Evolutionary conservation across 1,139 yeast genomes (phyloP).

Genomic region (Candida sojae): DNA sequence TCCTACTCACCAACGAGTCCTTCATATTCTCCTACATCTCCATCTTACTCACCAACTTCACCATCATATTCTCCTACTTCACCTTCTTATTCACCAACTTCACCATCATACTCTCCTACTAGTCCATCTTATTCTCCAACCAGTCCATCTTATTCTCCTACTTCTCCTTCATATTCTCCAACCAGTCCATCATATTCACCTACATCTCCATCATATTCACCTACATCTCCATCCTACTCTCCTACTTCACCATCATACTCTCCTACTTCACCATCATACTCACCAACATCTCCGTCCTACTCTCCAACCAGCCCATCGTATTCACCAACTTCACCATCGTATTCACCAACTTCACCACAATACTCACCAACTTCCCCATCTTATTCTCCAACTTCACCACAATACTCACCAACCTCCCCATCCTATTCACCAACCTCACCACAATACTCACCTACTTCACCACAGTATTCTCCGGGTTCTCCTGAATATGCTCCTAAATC

Average conservation of each 20-base stretch:
- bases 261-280: constrained; percentile 62
- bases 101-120: constrained; percentile 74
- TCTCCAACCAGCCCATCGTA: constrained; percentile 69
- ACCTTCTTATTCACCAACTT: constrained; percentile 74
- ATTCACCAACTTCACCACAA: constrained; percentile 73
- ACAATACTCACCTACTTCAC: not conserved
- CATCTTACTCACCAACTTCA: constrained; percentile 69
- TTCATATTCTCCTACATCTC: constrained; percentile 71
- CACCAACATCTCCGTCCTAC: constrained; percentile 53
- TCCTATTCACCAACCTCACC: constrained; percentile 50
- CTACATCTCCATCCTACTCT: constrained; percentile 63
- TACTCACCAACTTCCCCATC: constrained; percentile 66
- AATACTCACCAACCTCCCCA: constrained; percentile 75
- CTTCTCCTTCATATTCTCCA: constrained; percentile 60
- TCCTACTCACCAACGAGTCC: constrained; percentile 64
- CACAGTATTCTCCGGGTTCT: not conserved
- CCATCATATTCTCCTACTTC: constrained; percentile 59
- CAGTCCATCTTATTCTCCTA: constrained; percentile 73
- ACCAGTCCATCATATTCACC: constrained; percentile 59
- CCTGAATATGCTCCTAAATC: constrained; percentile 51
- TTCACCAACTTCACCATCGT: constrained; percentile 68
- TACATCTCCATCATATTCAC: constrained; percentile 64
- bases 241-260: constrained; percentile 57
- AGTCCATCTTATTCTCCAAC: constrained; percentile 73
- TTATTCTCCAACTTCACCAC: constrained; percentile 72